Conservation (phyloP, 176 grass and related monocot species). For the Carex cristatella region DNA sequence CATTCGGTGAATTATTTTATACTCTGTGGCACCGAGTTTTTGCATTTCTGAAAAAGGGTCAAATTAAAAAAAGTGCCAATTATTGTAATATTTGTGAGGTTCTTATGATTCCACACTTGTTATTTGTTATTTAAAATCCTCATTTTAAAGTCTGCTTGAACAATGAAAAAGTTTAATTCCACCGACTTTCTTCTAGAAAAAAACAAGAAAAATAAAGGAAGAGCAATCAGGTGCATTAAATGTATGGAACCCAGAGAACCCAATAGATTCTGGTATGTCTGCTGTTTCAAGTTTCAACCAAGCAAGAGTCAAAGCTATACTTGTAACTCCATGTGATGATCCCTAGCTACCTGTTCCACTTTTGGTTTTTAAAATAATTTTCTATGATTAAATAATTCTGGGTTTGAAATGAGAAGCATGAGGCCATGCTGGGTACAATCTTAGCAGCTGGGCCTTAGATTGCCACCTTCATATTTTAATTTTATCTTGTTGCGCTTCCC, state of each 20-base stretch:
- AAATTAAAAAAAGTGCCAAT: background rate
- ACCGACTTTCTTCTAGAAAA: slow-evolving; percentile 7
- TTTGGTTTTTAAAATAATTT: slow-evolving; percentile 6
- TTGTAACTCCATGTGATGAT: slow-evolving; percentile 7
- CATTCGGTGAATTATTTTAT: too few species aligned
- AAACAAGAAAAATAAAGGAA: background rate
- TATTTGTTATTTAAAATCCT: background rate
- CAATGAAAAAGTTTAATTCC: slow-evolving; percentile 5
- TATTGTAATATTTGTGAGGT: background rate
- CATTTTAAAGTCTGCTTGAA: background rate
- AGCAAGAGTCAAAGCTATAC: slow-evolving; percentile 18
- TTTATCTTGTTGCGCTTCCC: slow-evolving; percentile 28
- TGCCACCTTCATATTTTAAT: slow-evolving; percentile 17
- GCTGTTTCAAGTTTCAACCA: slow-evolving; percentile 21
- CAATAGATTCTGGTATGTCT: slow-evolving; percentile 24
- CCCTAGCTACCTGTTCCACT: background rate
- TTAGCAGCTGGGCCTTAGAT: slow-evolving; percentile 22
- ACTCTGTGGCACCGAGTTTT: background rate
- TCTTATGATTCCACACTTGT: background rate
- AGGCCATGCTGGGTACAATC: slow-evolving; percentile 22
- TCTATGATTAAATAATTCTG: background rate
- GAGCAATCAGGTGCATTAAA: slow-evolving; percentile 6
- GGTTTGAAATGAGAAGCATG: slow-evolving; percentile 19
- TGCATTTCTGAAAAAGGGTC: background rate
- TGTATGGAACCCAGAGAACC: background rate